Evolutionary conservation across 768 basidiomycete genomes (phyloP).

Genomic region (Russula olivacea): DNA sequence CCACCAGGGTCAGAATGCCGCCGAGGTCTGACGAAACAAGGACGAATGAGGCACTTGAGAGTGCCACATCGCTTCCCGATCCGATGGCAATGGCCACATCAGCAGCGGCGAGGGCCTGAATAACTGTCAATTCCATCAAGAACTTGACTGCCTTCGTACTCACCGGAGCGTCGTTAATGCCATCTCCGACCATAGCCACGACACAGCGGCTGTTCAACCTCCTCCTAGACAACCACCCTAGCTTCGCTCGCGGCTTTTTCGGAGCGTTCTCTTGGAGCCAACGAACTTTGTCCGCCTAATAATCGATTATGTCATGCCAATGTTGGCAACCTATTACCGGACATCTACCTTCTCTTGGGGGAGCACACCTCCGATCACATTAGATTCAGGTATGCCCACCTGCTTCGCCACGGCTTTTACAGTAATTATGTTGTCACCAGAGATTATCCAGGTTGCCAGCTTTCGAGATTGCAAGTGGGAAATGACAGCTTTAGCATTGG

Average conservation of each 20-base stretch:
- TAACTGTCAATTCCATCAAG: conserved; percentile 17
- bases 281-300: conserved; percentile 51
- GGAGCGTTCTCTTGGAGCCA: conserved; percentile 45
- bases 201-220: conserved; percentile 37
- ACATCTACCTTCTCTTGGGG: conserved; percentile 68
- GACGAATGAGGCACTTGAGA: conserved; percentile 76
- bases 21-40: conserved; percentile 63
- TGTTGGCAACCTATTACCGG: not conserved
- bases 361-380: conserved; percentile 77
- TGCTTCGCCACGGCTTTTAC: conserved; percentile 62
- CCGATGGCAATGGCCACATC: conserved; percentile 57
- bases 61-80: conserved; percentile 68
- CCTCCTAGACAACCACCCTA: conserved; percentile 28
- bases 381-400: conserved; percentile 58
- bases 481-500: conserved; percentile 53
- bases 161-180: conserved; percentile 57
- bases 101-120: conserved; percentile 47
- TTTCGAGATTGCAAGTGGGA: conserved; percentile 44
- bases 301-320: not conserved
- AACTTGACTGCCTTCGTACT: conserved; percentile 16
- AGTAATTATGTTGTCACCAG: conserved; percentile 69
- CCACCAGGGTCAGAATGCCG: conserved; percentile 52
- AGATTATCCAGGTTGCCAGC: conserved; percentile 72
- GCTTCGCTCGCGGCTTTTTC: conserved; percentile 34
- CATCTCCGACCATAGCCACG: conserved; percentile 56